Evolutionary conservation across 768 basidiomycete genomes (phyloP).

Genomic region (Termitomyces heimii): DNA sequence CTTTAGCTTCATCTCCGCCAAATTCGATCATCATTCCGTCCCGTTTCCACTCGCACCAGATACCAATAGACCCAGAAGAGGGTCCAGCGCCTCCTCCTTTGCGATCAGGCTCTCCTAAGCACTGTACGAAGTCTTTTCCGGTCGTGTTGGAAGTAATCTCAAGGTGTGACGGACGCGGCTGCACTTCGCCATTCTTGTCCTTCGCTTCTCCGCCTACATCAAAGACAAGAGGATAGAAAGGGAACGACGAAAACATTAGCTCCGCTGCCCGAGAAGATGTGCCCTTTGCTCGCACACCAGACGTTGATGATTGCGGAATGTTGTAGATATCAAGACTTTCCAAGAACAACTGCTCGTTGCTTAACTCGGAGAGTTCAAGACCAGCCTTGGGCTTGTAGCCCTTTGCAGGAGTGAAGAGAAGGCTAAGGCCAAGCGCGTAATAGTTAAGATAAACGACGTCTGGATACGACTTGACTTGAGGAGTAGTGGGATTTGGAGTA

Average conservation of each 20-base stretch:
- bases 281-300: slow-evolving; percentile 19
- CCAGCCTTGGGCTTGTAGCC: slow-evolving; percentile 56
- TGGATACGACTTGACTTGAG: slow-evolving; percentile 73
- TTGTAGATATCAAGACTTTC: slow-evolving; percentile 87
- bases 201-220: slow-evolving; percentile 25
- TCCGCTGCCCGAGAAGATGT: slow-evolving; percentile 40
- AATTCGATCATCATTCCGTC: slow-evolving; percentile 85
- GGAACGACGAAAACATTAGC: slow-evolving; percentile 51
- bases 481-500: slow-evolving; percentile 20
- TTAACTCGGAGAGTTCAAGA: slow-evolving; percentile 38
- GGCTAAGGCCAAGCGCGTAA: slow-evolving; percentile 69
- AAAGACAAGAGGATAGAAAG: slow-evolving; percentile 47
- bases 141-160: slow-evolving; percentile 44
- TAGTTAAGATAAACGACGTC: slow-evolving; percentile 90
- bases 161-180: slow-evolving; percentile 32
- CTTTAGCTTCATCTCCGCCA: slow-evolving; percentile 69
- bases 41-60: slow-evolving; percentile 90
- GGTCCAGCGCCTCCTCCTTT: slow-evolving; percentile 91
- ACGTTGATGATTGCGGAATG: slow-evolving; percentile 25
- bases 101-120: slow-evolving; percentile 79
- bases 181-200: slow-evolving; percentile 30
- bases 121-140: slow-evolving; percentile 72
- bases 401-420: slow-evolving; percentile 64
- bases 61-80: slow-evolving; percentile 77
- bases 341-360: slow-evolving; percentile 43